Evolutionary conservation across 2,329 filamentous ascomycete species (phyloP), one percentile per base, ranked within the genome.

Genomic region (Clarireedia sp.): DNA sequence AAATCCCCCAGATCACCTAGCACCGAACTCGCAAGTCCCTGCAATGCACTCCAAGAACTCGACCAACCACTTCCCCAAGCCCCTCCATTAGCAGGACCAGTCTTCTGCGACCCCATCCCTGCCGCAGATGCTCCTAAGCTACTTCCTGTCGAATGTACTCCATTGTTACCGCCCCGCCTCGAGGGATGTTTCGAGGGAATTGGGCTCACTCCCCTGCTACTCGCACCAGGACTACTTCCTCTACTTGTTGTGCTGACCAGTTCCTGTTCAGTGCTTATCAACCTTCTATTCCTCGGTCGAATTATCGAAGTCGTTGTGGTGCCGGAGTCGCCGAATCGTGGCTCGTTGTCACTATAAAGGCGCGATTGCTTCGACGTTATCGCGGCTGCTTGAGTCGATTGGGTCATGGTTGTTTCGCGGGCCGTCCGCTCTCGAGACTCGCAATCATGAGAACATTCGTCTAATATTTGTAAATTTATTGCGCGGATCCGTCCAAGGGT

Each of bases 151-250:
- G 46, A 46, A 19, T 29, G 48, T 26, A 8, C 38, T 14, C 48
- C 52, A 50, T 54, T 49, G 43, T 44, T 56, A 17, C 49, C 55
- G 19, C 33, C 24, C 19, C 23, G 41, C 44, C 57, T 48, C 2
- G 55, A 66, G n/a, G 64, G 72, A 56, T 72, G 73, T 53, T 72
- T 68, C 7, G 72, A 69, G 6, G 77, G 76, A 50, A 79, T 72
- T 19, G 79, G 78, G 63, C 77, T 80, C 19, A 70, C 73, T 8
- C 71, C 71, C 57, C 76, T 72, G 63, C 74, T 76, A 23, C 72
- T 63, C 16, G 66, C 60, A 41, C 73, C 68, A 7, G 52, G 52
- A 44, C 46, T 55, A 57, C 71, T 74, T 60, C 59, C 63, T 3
- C 57, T 66, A 26, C 60, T 62, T 55, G 59, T 61, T 19, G 63